These are phyloP conservation scores for Drechslerella dactyloides DNA, from an alignment of 2,329 filamentous ascomycete genomes.

Conservation along the genomic window DNA sequence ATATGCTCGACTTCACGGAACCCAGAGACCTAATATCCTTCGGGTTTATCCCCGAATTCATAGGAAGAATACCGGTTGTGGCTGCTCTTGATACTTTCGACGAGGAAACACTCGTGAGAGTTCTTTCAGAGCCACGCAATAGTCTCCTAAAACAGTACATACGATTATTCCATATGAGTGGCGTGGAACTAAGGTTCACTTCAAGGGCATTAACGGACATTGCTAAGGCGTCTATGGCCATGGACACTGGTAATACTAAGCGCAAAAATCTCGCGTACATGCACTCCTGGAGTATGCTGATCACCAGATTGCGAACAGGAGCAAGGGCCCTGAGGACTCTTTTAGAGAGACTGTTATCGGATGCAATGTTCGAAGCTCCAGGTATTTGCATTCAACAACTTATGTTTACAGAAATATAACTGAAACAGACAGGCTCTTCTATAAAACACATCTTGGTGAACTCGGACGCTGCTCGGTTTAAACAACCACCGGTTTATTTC, in stretches of 20 bases:
- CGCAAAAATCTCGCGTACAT: neutral
- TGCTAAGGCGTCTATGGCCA: conserved; percentile 71
- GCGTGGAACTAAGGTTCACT: conserved; percentile 80
- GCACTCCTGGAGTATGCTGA: neutral
- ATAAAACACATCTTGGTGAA: conserved; percentile 65
- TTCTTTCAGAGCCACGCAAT: conserved; percentile 91
- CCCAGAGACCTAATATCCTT: conserved; percentile 55
- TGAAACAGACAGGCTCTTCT: conserved; percentile 59
- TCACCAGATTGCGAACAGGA: conserved; percentile 6
- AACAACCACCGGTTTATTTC: conserved; percentile 63
- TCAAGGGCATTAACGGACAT: conserved; percentile 79
- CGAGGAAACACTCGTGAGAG: conserved; percentile 73
- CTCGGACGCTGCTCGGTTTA: conserved; percentile 61
- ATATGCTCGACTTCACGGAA: conserved; percentile 54
- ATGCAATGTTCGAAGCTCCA: conserved; percentile 82
- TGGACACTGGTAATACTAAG: conserved; percentile 70
- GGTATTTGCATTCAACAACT: conserved; percentile 51
- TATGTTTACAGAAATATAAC: neutral
- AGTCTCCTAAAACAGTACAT: conserved; percentile 87
- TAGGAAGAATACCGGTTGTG: conserved; percentile 90
- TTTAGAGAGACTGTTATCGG: conserved; percentile 77
- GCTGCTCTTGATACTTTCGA: conserved; percentile 81
- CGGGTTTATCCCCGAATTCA: conserved; percentile 55
- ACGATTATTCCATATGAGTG: conserved; percentile 81
- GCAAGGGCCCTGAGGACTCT: conserved; percentile 79